Percentiles rank a stretch among this genome's conserved stretches.
Conservation (phyloP, 2,329 filamentous ascomycete genomes). For the Beauveria asiatica region DNA sequence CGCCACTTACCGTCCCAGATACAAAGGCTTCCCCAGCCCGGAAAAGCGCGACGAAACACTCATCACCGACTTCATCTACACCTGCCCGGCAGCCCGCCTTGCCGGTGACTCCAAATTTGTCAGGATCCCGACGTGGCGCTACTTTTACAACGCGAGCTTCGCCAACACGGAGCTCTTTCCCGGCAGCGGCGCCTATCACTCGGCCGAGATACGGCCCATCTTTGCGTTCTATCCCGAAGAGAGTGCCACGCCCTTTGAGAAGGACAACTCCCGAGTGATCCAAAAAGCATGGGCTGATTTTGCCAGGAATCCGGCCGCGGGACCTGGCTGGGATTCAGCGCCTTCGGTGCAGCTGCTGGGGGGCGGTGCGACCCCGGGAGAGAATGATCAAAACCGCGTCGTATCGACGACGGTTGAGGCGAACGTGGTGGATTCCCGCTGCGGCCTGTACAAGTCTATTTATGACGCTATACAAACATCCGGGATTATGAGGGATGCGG, state of each 20-base stretch:
- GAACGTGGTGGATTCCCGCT: constrained; percentile 14
- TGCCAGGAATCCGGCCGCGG: constrained; percentile 18
- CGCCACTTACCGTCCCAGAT: neutral
- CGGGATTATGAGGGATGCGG: neutral
- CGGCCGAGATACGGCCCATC: constrained; percentile 34
- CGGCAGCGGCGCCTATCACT: constrained; percentile 37
- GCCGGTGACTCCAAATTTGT: constrained; percentile 23
- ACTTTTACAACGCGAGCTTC: constrained; percentile 40
- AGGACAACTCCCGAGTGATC: constrained; percentile 16
- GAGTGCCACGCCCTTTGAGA: constrained; percentile 16
- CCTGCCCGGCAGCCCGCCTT: constrained; percentile 18
- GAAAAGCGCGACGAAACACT: constrained; percentile 16
- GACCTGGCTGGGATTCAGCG: constrained; percentile 19
- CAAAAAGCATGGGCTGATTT: constrained; percentile 23
- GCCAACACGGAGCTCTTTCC: constrained; percentile 32
- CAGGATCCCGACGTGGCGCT: constrained; percentile 34
- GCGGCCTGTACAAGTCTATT: constrained; percentile 3
- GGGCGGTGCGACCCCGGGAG: constrained; percentile 14
- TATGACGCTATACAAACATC: neutral
- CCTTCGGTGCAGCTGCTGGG: constrained; percentile 20
- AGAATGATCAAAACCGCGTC: neutral
- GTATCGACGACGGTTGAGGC: neutral
- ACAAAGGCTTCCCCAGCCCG: neutral
- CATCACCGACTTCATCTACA: constrained; percentile 16
- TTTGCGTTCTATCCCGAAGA: constrained; percentile 27